Base-by-base conservation (phyloP, 2,329 filamentous ascomycete genomes). In the Pseudogymnoascus sp. region DNA sequence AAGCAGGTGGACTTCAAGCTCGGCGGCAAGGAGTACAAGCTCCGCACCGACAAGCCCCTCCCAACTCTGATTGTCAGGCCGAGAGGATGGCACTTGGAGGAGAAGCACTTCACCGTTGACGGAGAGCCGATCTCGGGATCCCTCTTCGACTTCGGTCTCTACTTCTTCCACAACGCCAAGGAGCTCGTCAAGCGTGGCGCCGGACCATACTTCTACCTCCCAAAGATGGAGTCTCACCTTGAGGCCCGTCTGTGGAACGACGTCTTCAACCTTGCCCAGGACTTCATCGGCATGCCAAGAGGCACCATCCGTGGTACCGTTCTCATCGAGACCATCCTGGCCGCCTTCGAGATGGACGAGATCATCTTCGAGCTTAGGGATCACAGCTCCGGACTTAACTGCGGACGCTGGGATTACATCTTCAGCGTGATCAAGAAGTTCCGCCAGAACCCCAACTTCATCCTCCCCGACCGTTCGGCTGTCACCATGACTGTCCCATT, bases 361-460 rank as follows among this genome's bases (percentile, higher is more conserved):
- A 97, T 99, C 77, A 97, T 99, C 78, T 99, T 97, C 76, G 94
- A 97, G 80, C 87, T 99, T 68, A 89, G 94, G 64, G 93, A 97
- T 73, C 94, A 99, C 81, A 93, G 88, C 75, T 89, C 93, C 6
- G 94, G 94, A 57, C 85, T 99, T 71, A 99, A 99, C 85, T 97
- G 94, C 77, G 94, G 94, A 66, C 89, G 94, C 68, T 99, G 94
- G 94, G 94, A 99, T 74, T 99, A 99, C 82, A 97, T 99, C 78
- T 99, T 99, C 83, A 94, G 89, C 75, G 91, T 93, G 72, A 97
- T 99, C 82, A 99, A 99, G 84, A 96, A 96, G 77, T 96, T 97
- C 88, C 90, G 94, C 73, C 86, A 96, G 71, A 94, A 97, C 80
- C 81, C 89, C 70, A 87, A 88, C 78, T 97, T 97, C 73, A 86